Percentiles rank a stretch among this genome's conserved stretches.
These are phyloP conservation scores for Sporodiniella umbellata DNA, from an alignment of 371 early-diverging fungal genomes.

Conservation along the genomic window DNA sequence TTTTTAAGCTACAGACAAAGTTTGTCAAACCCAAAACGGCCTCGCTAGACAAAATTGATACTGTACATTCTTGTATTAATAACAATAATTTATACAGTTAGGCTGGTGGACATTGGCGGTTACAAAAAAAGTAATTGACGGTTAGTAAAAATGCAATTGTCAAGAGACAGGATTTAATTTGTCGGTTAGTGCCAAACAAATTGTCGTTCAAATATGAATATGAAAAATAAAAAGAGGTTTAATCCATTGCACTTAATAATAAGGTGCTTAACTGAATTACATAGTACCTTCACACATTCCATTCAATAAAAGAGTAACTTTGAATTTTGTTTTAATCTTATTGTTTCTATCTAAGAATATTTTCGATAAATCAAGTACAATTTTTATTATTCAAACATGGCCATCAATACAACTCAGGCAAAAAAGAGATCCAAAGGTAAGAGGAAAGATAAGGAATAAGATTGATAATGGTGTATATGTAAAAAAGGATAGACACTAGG, in stretches of 20 bases:
- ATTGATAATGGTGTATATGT: too few species aligned
- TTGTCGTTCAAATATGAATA: background rate
- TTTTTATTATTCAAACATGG: slow-evolving; percentile 2
- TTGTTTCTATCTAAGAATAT: slow-evolving; percentile 3
- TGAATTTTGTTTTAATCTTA: slow-evolving; percentile 3
- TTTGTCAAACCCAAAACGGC: too few species aligned
- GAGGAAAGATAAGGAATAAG: slow-evolving; percentile 4
- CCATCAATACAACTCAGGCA: background rate
- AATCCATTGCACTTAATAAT: background rate
- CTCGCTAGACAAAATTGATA: too few species aligned
- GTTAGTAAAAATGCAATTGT: background rate
- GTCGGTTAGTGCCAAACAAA: too few species aligned
- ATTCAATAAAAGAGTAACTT: background rate
- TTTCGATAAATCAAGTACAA: slow-evolving; percentile 2
- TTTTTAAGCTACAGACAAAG: too few species aligned
- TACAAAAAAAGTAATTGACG: background rate
- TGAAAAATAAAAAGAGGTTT: background rate
- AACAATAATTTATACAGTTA: too few species aligned
- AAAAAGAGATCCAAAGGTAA: slow-evolving; percentile 4
- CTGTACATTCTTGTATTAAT: too few species aligned
- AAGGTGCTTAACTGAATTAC: background rate
- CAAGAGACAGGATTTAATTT: background rate
- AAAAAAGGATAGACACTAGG: too few species aligned
- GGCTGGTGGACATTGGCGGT: background rate
- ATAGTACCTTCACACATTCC: background rate